Evolutionary conservation across 306 rosid genomes (phyloP), one percentile per base, ranked within the genome.

Genomic region (Lathyrus oleraceus): DNA sequence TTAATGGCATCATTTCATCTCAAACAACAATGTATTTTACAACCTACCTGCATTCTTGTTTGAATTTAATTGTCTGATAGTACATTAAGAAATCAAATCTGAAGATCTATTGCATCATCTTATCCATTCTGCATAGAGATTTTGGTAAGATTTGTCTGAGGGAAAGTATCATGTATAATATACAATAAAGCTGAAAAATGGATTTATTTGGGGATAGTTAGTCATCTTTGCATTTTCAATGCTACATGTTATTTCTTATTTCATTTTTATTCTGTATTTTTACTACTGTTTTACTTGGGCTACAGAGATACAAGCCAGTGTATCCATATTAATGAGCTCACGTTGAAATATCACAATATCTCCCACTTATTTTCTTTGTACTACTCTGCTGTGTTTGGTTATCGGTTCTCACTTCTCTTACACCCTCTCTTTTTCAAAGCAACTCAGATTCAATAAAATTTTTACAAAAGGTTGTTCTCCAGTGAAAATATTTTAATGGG

Each of bases 1-100:
- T 72, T 42, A 28, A 73, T 25, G 13, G 40, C 23, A 64, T 59
- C 45, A 30, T 44, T 76, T 85, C 23, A 63, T 81, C 67, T 69
- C 38, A 36, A 58, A 69, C 71, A 69, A 69, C 30, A 30, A 21
- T 36, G 25, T 69, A 14, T 60, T 48, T 65, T 44, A 30, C 56
- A 56, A 49, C 66, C 25, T 13, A 44, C 74, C 39, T 8, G 23
- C 30, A 5, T 28, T 72, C 56, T 68, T 57, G 38, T 65, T 68
- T 57, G 47, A 66, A 59, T 69, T 56, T 42, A 27, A 52, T 35
- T 30, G 42, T 52, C 27, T 49, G 49, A 45, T 32, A 5, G 66
- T 39, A 28, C 30, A 4, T 53, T 53, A 21, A 53, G 8, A 53
- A 53, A 52, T 56, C 42, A 21, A 53, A 20, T 21, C 32, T 6